Percentiles rank a stretch among this genome's conserved stretches.
Evolutionary conservation across 768 basidiomycete genomes (phyloP).

Genomic region (Phylloporus sp.): DNA sequence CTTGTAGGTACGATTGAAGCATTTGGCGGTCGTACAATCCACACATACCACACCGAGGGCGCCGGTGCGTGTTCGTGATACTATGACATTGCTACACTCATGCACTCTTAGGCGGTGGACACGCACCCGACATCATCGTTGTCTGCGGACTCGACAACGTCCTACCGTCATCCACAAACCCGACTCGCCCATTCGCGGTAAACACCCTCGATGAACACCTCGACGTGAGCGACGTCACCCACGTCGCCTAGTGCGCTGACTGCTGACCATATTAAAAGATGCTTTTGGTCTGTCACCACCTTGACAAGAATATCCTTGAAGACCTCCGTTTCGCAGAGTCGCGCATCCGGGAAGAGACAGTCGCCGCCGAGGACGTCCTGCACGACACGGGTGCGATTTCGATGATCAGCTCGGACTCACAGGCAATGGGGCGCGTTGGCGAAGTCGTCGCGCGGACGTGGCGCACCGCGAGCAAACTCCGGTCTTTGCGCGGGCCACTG

Average conservation of each 20-base stretch:
- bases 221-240: conserved; percentile 57
- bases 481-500: conserved; percentile 72
- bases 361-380: conserved; percentile 95
- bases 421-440: conserved; percentile 97
- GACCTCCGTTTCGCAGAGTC: conserved; percentile 96
- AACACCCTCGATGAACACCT: conserved; percentile 98
- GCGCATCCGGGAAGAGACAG: conserved; percentile 92
- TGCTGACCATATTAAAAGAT: conserved; percentile 52
- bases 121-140: conserved; percentile 98
- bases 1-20: conserved; percentile 77
- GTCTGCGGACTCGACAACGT: conserved; percentile 89
- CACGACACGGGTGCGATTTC: conserved; percentile 93
- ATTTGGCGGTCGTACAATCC: conserved; percentile 87
- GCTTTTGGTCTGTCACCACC: conserved; percentile 99
- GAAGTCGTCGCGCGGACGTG: conserved; percentile 92
- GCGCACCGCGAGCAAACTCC: conserved; percentile 97
- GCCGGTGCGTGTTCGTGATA: conserved; percentile 51
- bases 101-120: conserved; percentile 74
- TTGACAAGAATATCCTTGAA: conserved; percentile 87
- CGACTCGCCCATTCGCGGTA: conserved; percentile 84
- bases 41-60: conserved; percentile 96
- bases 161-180: conserved; percentile 94
- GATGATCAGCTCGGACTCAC: conserved; percentile 95
- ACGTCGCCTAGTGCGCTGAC: not conserved
- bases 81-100: not conserved